phyloP scores from a whole-genome alignment of 352 stramenopile species.

The Phytophthora tentaculata region DNA sequence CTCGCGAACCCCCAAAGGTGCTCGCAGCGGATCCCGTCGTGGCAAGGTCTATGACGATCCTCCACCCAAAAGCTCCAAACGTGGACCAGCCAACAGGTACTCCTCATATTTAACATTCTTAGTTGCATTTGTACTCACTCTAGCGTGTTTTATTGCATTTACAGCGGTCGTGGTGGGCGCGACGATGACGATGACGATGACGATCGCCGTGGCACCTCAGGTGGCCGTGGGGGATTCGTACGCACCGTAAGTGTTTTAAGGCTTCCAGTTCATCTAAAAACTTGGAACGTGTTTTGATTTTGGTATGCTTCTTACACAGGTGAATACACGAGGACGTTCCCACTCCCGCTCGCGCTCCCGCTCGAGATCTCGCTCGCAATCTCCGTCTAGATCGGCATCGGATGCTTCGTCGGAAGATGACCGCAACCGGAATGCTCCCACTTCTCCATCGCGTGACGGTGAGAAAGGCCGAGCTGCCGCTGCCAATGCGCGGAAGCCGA shows the following conservation, averaged over 20 bases:
- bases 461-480: constrained; percentile 41
- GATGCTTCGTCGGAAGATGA: constrained; percentile 73
- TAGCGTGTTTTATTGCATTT: not conserved
- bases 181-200: constrained; percentile 76
- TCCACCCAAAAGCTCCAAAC: constrained; percentile 41
- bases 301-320: constrained; percentile 23
- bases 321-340: constrained; percentile 45
- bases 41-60: constrained; percentile 55
- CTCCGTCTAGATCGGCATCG: constrained; percentile 63
- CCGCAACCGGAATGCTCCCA: constrained; percentile 62
- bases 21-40: constrained; percentile 20
- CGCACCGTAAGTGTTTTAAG: constrained; percentile 52
- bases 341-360: constrained; percentile 49
- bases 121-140: not conserved
- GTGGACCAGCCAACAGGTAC: constrained; percentile 25
- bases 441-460: constrained; percentile 44
- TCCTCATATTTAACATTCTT: not conserved
- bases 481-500: constrained; percentile 62
- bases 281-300: not conserved
- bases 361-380: constrained; percentile 57
- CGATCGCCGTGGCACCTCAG: constrained; percentile 36
- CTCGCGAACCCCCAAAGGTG: constrained; percentile 34
- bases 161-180: constrained; percentile 38
- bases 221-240: constrained; percentile 22
- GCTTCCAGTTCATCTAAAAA: not conserved